Conservation (phyloP, 306 rosid species). For the Calophaca sinica region DNA sequence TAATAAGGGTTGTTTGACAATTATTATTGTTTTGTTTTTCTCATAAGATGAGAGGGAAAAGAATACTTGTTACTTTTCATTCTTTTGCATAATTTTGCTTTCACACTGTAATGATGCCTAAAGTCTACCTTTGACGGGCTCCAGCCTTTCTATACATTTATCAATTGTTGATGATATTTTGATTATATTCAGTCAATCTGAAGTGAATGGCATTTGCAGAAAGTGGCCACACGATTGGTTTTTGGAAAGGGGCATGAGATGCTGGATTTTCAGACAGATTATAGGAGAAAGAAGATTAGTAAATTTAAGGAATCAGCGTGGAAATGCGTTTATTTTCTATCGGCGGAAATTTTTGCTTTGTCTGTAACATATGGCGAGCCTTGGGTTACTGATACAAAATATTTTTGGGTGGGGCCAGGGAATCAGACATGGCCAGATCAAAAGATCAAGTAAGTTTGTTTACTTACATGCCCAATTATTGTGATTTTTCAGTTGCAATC, state of each 20-base stretch:
- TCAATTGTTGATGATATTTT: constrained; percentile 15
- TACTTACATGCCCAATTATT: constrained; percentile 19
- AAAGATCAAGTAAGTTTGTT: constrained; percentile 74
- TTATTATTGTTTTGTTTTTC: neutral
- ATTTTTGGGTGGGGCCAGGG: constrained; percentile 97
- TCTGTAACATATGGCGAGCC: constrained; percentile 80
- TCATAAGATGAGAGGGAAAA: neutral
- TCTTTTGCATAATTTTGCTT: neutral
- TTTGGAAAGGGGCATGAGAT: constrained; percentile 68
- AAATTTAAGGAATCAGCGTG: constrained; percentile 98
- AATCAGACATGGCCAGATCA: constrained; percentile 95
- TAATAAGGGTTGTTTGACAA: neutral
- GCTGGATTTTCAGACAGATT: constrained; percentile 56
- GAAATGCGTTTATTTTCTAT: constrained; percentile 84
- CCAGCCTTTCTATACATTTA: neutral
- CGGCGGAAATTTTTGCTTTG: constrained; percentile 84
- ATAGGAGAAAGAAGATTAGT: constrained; percentile 72
- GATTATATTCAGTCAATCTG: constrained; percentile 41
- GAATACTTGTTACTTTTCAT: neutral
- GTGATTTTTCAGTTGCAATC: constrained; percentile 35
- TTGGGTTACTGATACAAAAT: constrained; percentile 79
- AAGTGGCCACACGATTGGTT: constrained; percentile 69
- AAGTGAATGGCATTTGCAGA: constrained; percentile 57
- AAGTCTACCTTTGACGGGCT: neutral
- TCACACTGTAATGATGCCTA: constrained; percentile 8